Base-by-base conservation (phyloP, 306 rosid genomes). In the Prunus salicina region DNA sequence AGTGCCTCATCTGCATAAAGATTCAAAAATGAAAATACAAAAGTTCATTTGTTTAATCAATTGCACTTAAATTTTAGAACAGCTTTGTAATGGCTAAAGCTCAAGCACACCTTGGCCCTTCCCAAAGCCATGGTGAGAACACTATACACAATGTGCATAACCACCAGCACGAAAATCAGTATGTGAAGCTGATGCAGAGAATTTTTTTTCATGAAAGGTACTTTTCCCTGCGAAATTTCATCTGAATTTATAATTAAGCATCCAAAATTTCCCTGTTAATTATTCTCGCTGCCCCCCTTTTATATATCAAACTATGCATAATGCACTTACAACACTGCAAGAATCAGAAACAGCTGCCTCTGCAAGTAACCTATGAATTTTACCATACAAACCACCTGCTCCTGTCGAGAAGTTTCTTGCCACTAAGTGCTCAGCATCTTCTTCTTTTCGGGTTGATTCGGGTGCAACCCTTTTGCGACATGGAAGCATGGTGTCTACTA, bases 111-210 rank as follows among this genome's bases (percentile, higher is more conserved):
- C 85, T 84, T 84, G 47, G 82, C 85, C 30, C 67, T 81, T n/a
- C 87, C 87, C 71, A 84, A 74, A 74, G 80, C 84, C 72, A 84
- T 24, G 19, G 82, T 73, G 19, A 84, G 72, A 73, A 78, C 73
- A 50, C 80, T 74, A 68, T 80, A 84, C 64, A 80, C 80, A 43
- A 84, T 60, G 64, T 84, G 85, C 85, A 74, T 78, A 15, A 41
- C 65, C 0, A 83, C 83, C 65, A 84, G 77, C 49, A 72, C 81
- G 53, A 84, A 84, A 51, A 84, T 84, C 53, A 84, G 73, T 52
- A 74, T 58, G 50, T 81, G 87, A 71, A 84, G 81, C 78, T 84
- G 82, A 64, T 70, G 87, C 45, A 81, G 73, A 2, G 75, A 85
- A 12, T 78, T 66, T 69, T 50, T 34, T 14, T 75, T 63, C 51